Evolutionary conservation across 306 rosid genomes (phyloP), one percentile per base, ranked within the genome.

Genomic region (Chamaecrista fasciculata): DNA sequence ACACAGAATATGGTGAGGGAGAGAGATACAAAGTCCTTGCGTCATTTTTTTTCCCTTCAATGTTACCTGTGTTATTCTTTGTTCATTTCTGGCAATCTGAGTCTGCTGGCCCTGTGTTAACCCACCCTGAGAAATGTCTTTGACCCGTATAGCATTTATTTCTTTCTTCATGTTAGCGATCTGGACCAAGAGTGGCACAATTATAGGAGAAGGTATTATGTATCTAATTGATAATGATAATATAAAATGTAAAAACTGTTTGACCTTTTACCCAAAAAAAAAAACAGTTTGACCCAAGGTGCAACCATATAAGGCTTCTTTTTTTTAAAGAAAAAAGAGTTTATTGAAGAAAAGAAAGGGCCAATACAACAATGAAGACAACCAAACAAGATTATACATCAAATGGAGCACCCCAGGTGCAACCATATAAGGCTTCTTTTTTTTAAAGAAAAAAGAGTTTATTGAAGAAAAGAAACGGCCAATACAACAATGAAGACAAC

Each of bases 51-150:
- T 71, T 52, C 61, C 42, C 73, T 63, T 70, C 25, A 70, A n/a
- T n/a, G n/a, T 67, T 80, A 94, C 98, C 96, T 94, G 89, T 51
- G 80, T 15, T 12, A 87, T 94, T 81, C 98, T 88, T 74, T 94
- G 98, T 78, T 94, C 98, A 79, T 90, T 94, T 76, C 98, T 82
- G 28, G 98, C 98, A 73, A 94, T 94, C 79, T 94, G 98, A 71
- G 87, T 86, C 78, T 88, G 98, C 79, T 94, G 98, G 59, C 98
- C 98, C 75, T 94, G 98, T 34, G 97, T 88, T 84, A 94, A 79
- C 10, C 98, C 98, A 67, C 98, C 98, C 81, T 94, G 98, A 79
- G 97, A 69, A 63, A 90, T 88, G 83, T 90, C 98, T 81, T 94
- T 94, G 83, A 80, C 91, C 69, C 96, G 94, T 77, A 94, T 94